phyloP scores from a whole-genome alignment of 75 land plant species.

The Picea glauca region DNA sequence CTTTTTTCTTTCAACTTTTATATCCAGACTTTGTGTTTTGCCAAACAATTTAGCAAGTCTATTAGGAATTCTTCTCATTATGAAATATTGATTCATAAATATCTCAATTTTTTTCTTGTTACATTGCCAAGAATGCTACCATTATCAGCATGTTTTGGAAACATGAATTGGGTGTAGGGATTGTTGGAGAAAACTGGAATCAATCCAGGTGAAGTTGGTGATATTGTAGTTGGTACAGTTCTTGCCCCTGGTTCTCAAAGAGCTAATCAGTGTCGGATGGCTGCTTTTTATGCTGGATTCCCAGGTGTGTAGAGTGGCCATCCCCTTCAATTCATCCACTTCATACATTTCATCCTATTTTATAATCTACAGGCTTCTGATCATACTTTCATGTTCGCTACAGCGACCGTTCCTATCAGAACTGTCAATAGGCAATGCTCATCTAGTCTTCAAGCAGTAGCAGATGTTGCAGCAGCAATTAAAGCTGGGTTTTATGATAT shows the following conservation, averaged over 20 bases:
- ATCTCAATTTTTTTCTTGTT: too few species aligned
- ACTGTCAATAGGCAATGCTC: conserved; percentile 73
- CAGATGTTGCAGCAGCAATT: conserved; percentile 69
- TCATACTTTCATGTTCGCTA: neutral
- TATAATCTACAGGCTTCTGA: neutral
- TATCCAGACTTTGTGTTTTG: too few species aligned
- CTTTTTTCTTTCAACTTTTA: neutral
- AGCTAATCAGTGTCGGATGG: conserved; percentile 32
- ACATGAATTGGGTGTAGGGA: conserved; percentile 38
- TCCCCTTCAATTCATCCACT: too few species aligned
- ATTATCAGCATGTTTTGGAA: too few species aligned
- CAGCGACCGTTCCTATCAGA: conserved; percentile 60
- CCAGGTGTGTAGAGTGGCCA: conserved; percentile 21
- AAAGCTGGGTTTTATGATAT: conserved; percentile 69
- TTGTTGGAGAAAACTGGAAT: conserved; percentile 57
- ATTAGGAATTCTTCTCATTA: neutral
- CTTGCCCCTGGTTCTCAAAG: conserved; percentile 39
- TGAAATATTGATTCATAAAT: neutral
- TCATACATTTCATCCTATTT: too few species aligned
- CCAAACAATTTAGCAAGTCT: too few species aligned
- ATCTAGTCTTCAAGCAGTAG: conserved; percentile 68
- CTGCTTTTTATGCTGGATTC: conserved; percentile 39
- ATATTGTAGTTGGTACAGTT: conserved; percentile 43
- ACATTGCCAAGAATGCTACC: too few species aligned
- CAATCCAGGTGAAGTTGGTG: conserved; percentile 42